These are phyloP conservation scores for Mycena filopes DNA, from an alignment of 768 basidiomycete species.

Conservation along the genomic window DNA sequence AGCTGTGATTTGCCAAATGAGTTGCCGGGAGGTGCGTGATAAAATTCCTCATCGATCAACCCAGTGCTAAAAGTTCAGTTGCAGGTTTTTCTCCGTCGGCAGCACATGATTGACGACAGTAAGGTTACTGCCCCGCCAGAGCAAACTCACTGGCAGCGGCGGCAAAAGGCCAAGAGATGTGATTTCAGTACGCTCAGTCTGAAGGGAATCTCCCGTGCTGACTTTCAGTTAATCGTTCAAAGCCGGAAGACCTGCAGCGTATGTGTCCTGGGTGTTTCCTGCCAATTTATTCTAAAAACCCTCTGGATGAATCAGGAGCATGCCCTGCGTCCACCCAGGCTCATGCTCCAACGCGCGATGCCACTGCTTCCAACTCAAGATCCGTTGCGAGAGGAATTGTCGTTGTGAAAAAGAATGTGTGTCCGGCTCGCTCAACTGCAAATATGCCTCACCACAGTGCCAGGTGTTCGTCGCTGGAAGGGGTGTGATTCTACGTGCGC, in stretches of 20 bases:
- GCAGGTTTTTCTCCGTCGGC: slow-evolving; percentile 32
- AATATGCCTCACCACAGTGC: slow-evolving; percentile 25
- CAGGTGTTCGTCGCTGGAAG: slow-evolving; percentile 53
- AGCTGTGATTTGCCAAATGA: slow-evolving; percentile 56
- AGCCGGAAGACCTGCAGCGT: not conserved
- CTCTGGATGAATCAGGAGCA: slow-evolving; percentile 39
- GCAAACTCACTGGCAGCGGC: not conserved
- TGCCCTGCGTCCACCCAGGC: slow-evolving; percentile 54
- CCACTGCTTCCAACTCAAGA: slow-evolving; percentile 48
- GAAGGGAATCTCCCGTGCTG: too few relatives aligned
- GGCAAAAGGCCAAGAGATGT: not conserved
- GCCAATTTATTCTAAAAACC: too few relatives aligned
- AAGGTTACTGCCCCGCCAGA: not conserved
- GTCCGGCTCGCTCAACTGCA: slow-evolving; percentile 21
- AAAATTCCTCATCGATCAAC: slow-evolving; percentile 28
- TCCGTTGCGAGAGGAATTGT: slow-evolving; percentile 60
- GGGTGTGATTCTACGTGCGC: slow-evolving; percentile 49
- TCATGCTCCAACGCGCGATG: slow-evolving; percentile 55
- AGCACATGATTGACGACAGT: too few relatives aligned
- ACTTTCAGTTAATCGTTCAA: not conserved
- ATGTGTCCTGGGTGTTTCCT: too few relatives aligned
- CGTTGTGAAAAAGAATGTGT: slow-evolving; percentile 55
- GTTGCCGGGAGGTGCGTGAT: slow-evolving; percentile 58
- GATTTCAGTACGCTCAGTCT: too few relatives aligned
- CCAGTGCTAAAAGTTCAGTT: slow-evolving; percentile 34